phyloP scores from a whole-genome alignment of 2,329 filamentous ascomycete genomes.

The Lecanicillium sp. region DNA sequence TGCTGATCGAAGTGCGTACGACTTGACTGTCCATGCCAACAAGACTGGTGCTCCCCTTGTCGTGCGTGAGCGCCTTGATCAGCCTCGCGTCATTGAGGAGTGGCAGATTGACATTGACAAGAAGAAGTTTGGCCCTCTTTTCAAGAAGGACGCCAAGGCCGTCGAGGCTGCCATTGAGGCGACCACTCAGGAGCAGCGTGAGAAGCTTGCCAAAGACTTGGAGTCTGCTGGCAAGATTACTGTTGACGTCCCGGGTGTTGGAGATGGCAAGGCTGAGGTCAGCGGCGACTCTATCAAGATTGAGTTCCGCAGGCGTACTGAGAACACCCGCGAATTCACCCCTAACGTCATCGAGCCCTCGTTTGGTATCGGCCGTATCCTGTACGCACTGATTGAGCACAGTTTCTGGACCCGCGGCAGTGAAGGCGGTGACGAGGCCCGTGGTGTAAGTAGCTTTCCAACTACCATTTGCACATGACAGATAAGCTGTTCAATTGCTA shows the following conservation, averaged over 20 bases:
- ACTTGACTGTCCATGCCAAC: constrained; percentile 85
- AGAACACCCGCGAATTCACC: constrained; percentile 83
- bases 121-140: constrained; percentile 91
- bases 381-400: constrained; percentile 91
- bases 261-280: constrained; percentile 68
- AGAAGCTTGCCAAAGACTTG: constrained; percentile 69
- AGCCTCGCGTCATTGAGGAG: constrained; percentile 74
- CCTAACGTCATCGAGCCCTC: constrained; percentile 97
- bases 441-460: constrained; percentile 57
- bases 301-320: constrained; percentile 72
- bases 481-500: constrained; percentile 3
- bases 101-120: constrained; percentile 84
- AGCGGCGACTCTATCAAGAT: constrained; percentile 73
- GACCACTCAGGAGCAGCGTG: constrained; percentile 71
- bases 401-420: constrained; percentile 78
- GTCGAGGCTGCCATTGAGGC: constrained; percentile 73
- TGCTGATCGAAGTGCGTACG: constrained; percentile 91
- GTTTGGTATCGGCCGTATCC: constrained; percentile 90
- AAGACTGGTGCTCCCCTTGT: constrained; percentile 81
- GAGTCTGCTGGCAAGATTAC: constrained; percentile 65
- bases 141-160: constrained; percentile 88
- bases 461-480: neutral
- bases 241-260: constrained; percentile 61
- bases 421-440: constrained; percentile 59
- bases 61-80: constrained; percentile 72